These are phyloP conservation scores for Apiospora arundinis DNA, from an alignment of 2,329 filamentous ascomycete genomes.

Conservation along the genomic window DNA sequence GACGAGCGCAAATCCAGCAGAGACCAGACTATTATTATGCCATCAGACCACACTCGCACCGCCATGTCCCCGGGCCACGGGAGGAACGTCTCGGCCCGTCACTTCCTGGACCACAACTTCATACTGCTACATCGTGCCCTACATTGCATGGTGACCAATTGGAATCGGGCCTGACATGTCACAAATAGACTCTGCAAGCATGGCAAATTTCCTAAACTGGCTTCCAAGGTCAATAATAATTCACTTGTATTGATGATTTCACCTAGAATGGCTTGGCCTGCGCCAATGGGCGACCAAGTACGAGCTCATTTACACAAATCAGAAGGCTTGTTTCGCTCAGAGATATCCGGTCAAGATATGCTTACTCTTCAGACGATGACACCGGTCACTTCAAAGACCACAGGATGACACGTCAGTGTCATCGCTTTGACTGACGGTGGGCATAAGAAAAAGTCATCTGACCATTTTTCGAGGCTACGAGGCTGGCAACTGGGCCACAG, in stretches of 20 bases:
- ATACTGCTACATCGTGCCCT: neutral
- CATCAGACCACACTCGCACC: neutral
- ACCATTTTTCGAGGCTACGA: conserved; percentile 2
- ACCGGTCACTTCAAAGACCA: neutral
- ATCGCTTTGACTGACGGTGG: neutral
- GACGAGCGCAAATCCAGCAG: neutral
- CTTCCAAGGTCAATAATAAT: neutral
- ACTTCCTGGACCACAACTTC: conserved; percentile 1
- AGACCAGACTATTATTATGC: neutral
- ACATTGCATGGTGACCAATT: neutral
- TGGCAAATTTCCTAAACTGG: neutral
- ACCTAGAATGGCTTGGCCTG: neutral
- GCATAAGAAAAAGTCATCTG: neutral
- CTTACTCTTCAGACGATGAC: neutral
- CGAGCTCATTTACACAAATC: neutral
- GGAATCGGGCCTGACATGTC: neutral
- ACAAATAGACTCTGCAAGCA: neutral
- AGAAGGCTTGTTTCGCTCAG: neutral
- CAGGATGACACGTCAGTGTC: neutral
- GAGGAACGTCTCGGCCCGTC: conserved; percentile 3
- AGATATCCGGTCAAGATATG: neutral
- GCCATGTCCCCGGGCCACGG: conserved; percentile 1
- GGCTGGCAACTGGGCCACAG: neutral
- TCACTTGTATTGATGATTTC: neutral
- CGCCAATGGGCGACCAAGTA: neutral